Percentiles rank a stretch among this genome's conserved stretches.
phyloP scores from a whole-genome alignment of 768 basidiomycete genomes.

The Leccinum pellstonianum region DNA sequence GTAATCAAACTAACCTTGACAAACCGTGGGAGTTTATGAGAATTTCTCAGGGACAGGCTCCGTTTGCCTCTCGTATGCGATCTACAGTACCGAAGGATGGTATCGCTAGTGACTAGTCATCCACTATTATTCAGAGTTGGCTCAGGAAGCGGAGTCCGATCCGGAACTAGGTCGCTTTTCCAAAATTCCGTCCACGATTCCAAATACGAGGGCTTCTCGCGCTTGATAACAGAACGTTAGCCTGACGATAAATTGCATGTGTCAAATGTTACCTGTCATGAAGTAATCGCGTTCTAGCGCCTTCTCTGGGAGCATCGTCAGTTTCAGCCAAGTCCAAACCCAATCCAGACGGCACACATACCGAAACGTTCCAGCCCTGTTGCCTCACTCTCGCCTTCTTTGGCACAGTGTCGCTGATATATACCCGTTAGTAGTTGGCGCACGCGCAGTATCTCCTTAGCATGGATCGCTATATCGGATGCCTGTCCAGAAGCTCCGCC shows the following conservation, averaged over 20 bases:
- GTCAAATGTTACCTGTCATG: slow-evolving; percentile 67
- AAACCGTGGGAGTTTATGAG: slow-evolving; percentile 19
- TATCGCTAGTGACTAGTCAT: slow-evolving; percentile 7
- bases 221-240: slow-evolving; percentile 44
- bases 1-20: slow-evolving; percentile 15
- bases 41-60: slow-evolving; percentile 13
- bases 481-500: slow-evolving; percentile 96
- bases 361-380: slow-evolving; percentile 77
- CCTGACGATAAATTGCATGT: slow-evolving; percentile 18
- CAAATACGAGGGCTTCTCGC: slow-evolving; percentile 86
- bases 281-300: slow-evolving; percentile 95
- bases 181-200: slow-evolving; percentile 90
- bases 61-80: slow-evolving; percentile 1
- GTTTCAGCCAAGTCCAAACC: slow-evolving; percentile 23
- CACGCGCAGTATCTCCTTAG: slow-evolving; percentile 91
- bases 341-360: slow-evolving; percentile 37
- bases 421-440: slow-evolving; percentile 81
- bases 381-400: slow-evolving; percentile 59
- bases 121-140: slow-evolving; percentile 2
- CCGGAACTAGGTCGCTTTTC: slow-evolving; percentile 69
- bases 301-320: slow-evolving; percentile 51
- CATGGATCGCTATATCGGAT: slow-evolving; percentile 96
- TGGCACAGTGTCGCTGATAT: slow-evolving; percentile 84
- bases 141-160: slow-evolving; percentile 25
- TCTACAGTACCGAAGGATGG: not conserved